Evolutionary conservation across 495 filamentous ascomycete genomes (phyloP), one percentile per base, ranked within the genome.

Genomic region (Poronia punctata): DNA sequence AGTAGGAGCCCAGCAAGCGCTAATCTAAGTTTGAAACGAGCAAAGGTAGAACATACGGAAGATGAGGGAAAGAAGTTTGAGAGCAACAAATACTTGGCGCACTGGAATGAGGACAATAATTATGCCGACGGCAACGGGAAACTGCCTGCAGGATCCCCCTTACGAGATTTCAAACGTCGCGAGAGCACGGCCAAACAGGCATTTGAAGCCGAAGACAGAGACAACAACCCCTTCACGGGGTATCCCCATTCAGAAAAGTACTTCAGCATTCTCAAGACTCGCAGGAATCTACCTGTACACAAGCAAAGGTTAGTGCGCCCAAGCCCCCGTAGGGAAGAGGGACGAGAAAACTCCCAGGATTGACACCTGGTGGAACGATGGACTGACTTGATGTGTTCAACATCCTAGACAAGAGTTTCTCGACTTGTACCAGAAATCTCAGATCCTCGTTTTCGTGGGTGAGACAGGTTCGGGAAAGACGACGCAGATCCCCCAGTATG

Each of bases 381-480:
- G 18, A 28, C 38, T 41, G 33, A 32, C 21, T 4, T 17, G 19
- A 4, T 15, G 12, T 5, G 8, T 8, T 11, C 17, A 18, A 19
- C 18, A 12, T 38, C n/a, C 9, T 4, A 88, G 89, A 57, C 83
- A 92, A 61, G 88, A 97, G 59, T 99, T 99, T 63, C 70, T 99
- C 26, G 71, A 86, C 49, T 74, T 89, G 50, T 99, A 92, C 63
- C 93, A 97, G 46, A 78, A 82, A 57, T 83, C 80, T 8, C 93
- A 97, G 59, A 95, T 97, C 46, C 75, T 99, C 18, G 92, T 99
- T 54, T 95, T 99, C 54, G 93, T 99, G 43, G 93, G 93, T 67
- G 92, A 98, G 71, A 98, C 92, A 2, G 92, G 92, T 81, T 98
- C 92, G 50, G 92, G 92, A 62, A 98, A 98, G 65, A 98, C 92